These are phyloP conservation scores for Yamadazyma sp. DNA, from an alignment of 1,139 yeast species.

Conservation along the genomic window DNA sequence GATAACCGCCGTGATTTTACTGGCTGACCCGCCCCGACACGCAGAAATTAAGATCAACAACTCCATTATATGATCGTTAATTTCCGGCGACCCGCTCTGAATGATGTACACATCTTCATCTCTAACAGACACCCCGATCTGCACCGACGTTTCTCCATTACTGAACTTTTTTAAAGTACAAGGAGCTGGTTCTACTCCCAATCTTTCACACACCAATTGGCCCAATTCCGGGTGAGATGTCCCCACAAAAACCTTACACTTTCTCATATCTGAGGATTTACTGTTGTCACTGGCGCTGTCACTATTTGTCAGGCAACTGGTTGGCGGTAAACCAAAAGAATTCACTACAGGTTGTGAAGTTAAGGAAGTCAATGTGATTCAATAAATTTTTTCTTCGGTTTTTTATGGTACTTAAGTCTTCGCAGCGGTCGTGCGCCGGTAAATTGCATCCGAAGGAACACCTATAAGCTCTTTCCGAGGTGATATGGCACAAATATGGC, in stretches of 20 bases:
- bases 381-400: conserved; percentile 3
- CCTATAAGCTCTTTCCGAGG: no score
- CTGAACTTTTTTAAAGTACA: conserved; percentile 88
- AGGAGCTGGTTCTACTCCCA: conserved; percentile 96
- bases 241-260: conserved; percentile 95
- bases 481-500: no score
- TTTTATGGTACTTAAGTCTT: neutral
- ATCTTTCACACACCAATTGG: conserved; percentile 78
- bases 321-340: conserved; percentile 2
- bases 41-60: conserved; percentile 88
- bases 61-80: conserved; percentile 97
- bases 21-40: conserved; percentile 96
- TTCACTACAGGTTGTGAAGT: neutral
- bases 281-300: neutral
- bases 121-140: conserved; percentile 74
- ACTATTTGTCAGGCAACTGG: neutral
- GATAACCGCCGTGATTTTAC: conserved; percentile 93
- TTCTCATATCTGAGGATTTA: conserved; percentile 60
- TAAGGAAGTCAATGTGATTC: conserved; percentile 6
- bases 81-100: conserved; percentile 85
- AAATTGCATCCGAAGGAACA: neutral
- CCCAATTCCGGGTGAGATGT: conserved; percentile 96
- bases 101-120: conserved; percentile 88
- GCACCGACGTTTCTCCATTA: conserved; percentile 84
- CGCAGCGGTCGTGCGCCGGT: conserved; percentile 1